Conservation (phyloP, 495 filamentous ascomycete species). For the Hyaloscypha bicolor region DNA sequence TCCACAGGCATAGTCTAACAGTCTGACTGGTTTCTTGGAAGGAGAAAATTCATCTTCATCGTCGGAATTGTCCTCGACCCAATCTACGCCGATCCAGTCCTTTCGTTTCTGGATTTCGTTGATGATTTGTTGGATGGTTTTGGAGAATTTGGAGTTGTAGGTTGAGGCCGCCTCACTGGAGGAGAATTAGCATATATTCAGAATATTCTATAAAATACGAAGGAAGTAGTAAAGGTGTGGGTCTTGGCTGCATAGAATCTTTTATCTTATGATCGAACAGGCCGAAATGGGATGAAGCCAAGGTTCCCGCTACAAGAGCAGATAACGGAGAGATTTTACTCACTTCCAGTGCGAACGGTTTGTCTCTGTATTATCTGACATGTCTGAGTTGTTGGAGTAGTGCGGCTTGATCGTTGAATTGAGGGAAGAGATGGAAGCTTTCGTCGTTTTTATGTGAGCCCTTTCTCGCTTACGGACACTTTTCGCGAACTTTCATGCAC, state of each 20-base stretch:
- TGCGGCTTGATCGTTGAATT: neutral
- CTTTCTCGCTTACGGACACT: conserved; percentile 22
- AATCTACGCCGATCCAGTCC: conserved; percentile 34
- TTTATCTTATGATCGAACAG: neutral
- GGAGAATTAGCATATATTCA: conserved; percentile 3
- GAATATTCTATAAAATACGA: neutral
- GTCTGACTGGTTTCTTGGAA: conserved; percentile 19
- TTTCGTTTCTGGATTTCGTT: conserved; percentile 25
- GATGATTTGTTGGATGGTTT: conserved; percentile 33
- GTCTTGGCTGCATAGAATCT: neutral
- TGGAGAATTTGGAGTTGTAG: conserved; percentile 31
- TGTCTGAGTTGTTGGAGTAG: neutral
- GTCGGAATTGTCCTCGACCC: conserved; percentile 23
- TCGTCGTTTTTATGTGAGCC: conserved; percentile 5
- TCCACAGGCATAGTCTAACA: conserved; percentile 37
- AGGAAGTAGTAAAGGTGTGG: neutral
- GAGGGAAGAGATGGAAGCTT: neutral
- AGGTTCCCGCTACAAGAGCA: neutral
- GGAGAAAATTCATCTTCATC: conserved; percentile 13
- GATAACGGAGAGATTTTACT: conserved; percentile 9
- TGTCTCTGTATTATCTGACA: conserved; percentile 20
- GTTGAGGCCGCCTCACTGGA: conserved; percentile 27
- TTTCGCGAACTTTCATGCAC: conserved; percentile 9
- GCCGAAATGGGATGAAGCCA: neutral
- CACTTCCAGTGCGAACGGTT: conserved; percentile 31